Evolutionary conservation across 352 stramenopile species (phyloP), one percentile per base, ranked within the genome.

Genomic region (Pythium graminicola): DNA sequence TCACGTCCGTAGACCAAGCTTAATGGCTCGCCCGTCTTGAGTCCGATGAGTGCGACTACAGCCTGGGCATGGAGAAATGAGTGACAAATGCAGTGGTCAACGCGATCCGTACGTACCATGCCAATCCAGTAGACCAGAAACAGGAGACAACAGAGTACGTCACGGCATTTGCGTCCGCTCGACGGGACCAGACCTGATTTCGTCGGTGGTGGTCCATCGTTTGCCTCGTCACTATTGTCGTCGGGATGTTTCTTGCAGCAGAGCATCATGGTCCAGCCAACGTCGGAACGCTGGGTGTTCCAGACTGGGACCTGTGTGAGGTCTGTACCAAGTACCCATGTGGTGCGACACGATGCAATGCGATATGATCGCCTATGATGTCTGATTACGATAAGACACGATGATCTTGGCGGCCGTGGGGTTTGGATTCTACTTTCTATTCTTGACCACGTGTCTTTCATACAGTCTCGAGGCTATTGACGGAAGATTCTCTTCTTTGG

Each of bases 51-150:
- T 11, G 77, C 73, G 32, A 95, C 57, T 5, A 87, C 54, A 19
- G 65, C 57, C 70, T 80, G 24, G n/a, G 29, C 10, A 36, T 2
- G 32, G n/a, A 23, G 20, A 10, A n/a, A n/a, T n/a, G n/a, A n/a
- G n/a, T n/a, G n/a, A n/a, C n/a, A n/a, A n/a, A n/a, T n/a, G n/a
- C n/a, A n/a, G n/a, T n/a, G n/a, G n/a, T n/a, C n/a, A n/a, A n/a
- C n/a, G n/a, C n/a, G n/a, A n/a, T n/a, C n/a, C n/a, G n/a, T n/a
- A 28, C 52, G 44, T 60, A 83, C 76, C 80, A 93, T 93, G 24
- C 84, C 80, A 23, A 91, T 36, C 83, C 84, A 93, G 64, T 89
- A 93, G 31, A 89, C 72, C n/a, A 89, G 35, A 53, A 95, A 95
- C 19, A 93, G 50, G 9, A 89, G 48, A 22, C 81, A 86, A 62